Percentiles rank a stretch among this genome's conserved stretches.
These are phyloP conservation scores for Ceratocystiopsis minuta DNA, from an alignment of 2,329 filamentous ascomycete genomes.

Conservation along the genomic window DNA sequence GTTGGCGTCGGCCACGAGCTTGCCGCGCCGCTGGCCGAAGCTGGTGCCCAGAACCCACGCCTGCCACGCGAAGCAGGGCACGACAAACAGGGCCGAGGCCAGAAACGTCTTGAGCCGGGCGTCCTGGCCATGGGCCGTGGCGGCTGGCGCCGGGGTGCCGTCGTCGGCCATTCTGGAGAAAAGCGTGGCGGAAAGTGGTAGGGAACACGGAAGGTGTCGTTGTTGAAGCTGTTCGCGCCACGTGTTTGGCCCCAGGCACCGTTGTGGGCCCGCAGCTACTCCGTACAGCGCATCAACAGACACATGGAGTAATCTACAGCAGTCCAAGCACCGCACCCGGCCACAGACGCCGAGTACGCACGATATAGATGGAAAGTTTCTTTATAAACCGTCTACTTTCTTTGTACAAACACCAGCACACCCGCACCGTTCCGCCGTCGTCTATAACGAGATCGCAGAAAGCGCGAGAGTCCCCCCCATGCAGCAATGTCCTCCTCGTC, in stretches of 20 bases:
- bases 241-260: too few relatives aligned
- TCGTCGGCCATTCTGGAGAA: constrained; percentile 1
- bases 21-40: constrained; percentile 7
- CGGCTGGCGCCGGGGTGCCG: background rate
- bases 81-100: constrained; percentile 7
- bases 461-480: too few relatives aligned
- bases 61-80: constrained; percentile 9
- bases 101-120: constrained; percentile 6
- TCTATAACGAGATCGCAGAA: too few relatives aligned
- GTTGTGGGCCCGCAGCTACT: too few relatives aligned
- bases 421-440: too few relatives aligned
- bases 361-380: constrained; percentile 1
- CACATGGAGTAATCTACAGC: background rate
- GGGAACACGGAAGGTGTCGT: too few relatives aligned
- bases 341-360: too few relatives aligned
- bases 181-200: background rate
- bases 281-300: too few relatives aligned
- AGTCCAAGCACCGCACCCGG: background rate
- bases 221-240: too few relatives aligned
- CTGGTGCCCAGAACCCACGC: constrained; percentile 8
- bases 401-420: constrained; percentile 2
- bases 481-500: background rate
- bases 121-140: background rate
- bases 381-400: constrained; percentile 1
- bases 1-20: constrained; percentile 3